Base-by-base conservation (phyloP, 345 rosid species). In the Camelina laxa region DNA sequence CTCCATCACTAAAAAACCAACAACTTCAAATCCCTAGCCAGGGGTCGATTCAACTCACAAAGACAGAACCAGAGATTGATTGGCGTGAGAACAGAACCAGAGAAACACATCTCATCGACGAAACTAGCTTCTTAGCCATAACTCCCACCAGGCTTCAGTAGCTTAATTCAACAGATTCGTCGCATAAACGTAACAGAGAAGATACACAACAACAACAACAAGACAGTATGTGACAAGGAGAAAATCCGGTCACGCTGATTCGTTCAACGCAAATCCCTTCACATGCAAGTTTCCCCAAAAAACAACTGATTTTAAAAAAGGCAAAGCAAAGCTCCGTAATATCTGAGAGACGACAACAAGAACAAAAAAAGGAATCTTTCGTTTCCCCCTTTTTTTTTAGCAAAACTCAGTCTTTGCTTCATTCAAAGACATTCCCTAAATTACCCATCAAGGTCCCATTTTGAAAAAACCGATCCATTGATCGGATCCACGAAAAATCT, bases 221-320 rank as follows among this genome's bases (percentile, higher is more conserved):
- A 47, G 21, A 60, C 65, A 57, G 14, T 2, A 19, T 15, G 24
- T 30, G 36, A 15, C 60, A 38, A 53, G 55, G 55, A 60, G 72
- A 70, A 67, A 82, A 86, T 73, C 78, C 58, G 69, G 75, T 85
- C 88, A 84, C 82, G 80, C 77, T 77, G 65, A 50, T 70, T 74
- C 79, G 76, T 83, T 85, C 87, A 82, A 63, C 74, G 76, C 75
- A 75, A 80, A 78, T 82, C 82, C 80, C 95, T 86, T 89, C 89
- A 83, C 82, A 57, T 50, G 62, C 81, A 87, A 75, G 95, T 80
- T 76, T 81, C 72, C 74, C 13, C n/a, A 78, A 81, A 79, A 79
- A 54, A 70, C 33, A 45, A 67, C 19, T 31, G 55, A 69, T n/a
- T n/a, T 14, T 9, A n/a, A n/a, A n/a, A 59, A 33, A 70, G 54